phyloP scores from a whole-genome alignment of 768 basidiomycete genomes.

The Termitomyces sp. region DNA sequence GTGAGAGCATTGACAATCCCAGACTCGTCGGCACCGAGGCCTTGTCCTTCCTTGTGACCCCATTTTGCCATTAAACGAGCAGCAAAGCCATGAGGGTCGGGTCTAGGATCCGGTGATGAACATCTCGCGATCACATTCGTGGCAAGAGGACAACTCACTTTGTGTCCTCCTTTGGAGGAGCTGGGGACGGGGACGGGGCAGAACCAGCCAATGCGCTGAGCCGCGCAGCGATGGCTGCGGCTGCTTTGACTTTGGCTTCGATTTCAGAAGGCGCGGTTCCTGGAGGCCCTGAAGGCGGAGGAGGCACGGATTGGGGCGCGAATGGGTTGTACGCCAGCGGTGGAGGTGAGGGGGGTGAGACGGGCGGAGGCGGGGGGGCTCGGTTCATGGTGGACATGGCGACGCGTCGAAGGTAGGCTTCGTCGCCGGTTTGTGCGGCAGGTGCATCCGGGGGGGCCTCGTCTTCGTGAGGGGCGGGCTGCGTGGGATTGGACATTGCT shows the following conservation, averaged over 20 bases:
- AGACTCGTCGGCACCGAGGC: conserved; percentile 75
- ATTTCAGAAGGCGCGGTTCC: conserved; percentile 32
- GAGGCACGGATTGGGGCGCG: conserved; percentile 54
- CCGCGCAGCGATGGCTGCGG: conserved; percentile 78
- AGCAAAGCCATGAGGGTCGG: conserved; percentile 72
- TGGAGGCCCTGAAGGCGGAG: conserved; percentile 40
- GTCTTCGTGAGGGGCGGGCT: conserved; percentile 20
- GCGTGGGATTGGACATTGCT: conserved; percentile 48
- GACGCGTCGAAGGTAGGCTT: conserved; percentile 58
- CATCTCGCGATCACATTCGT: neutral
- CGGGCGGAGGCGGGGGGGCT: conserved; percentile 16
- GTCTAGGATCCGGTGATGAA: conserved; percentile 18
- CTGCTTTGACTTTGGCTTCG: conserved; percentile 68
- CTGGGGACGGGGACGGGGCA: conserved; percentile 20
- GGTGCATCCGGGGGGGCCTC: conserved; percentile 11
- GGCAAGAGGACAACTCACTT: conserved; percentile 15
- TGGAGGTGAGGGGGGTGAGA: conserved; percentile 40
- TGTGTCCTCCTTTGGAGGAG: conserved; percentile 27
- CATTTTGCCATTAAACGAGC: conserved; percentile 91
- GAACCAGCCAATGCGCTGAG: conserved; percentile 49
- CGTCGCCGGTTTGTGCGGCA: conserved; percentile 50
- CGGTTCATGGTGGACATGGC: conserved; percentile 41
- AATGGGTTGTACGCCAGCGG: conserved; percentile 66
- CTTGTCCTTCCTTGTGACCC: conserved; percentile 94
- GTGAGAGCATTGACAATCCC: conserved; percentile 89